Evolutionary conservation across 768 basidiomycete species (phyloP).

Genomic region (Tylopilus cervinicoccineus): DNA sequence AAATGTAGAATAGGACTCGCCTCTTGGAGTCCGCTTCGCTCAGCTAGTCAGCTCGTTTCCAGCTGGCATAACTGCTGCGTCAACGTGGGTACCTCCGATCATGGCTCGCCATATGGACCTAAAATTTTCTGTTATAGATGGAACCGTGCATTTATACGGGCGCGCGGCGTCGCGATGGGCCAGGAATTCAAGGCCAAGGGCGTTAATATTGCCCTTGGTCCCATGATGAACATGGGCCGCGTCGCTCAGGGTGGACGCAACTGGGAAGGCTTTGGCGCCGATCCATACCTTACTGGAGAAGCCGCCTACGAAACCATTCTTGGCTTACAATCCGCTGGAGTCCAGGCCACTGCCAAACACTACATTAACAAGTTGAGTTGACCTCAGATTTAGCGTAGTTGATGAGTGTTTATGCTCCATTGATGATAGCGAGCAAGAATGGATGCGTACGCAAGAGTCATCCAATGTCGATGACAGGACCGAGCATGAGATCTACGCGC

Average conservation of each 20-base stretch:
- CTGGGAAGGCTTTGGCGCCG: conserved; percentile 95
- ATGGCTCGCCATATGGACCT: background rate
- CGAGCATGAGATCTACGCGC: conserved; percentile 54
- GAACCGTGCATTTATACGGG: conserved; percentile 74
- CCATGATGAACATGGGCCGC: conserved; percentile 88
- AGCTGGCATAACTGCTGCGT: conserved; percentile 75
- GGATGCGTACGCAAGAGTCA: conserved; percentile 30
- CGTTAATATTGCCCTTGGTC: conserved; percentile 70
- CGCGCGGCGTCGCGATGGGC: conserved; percentile 76
- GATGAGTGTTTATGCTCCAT: background rate
- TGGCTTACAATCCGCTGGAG: conserved; percentile 77
- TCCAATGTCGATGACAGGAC: conserved; percentile 40
- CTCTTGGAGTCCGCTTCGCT: conserved; percentile 71
- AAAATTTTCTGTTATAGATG: conserved; percentile 39
- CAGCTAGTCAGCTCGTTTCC: conserved; percentile 80
- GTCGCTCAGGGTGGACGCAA: conserved; percentile 78
- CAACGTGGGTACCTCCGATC: conserved; percentile 51
- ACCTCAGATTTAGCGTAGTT: background rate
- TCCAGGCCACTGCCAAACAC: conserved; percentile 87
- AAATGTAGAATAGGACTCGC: conserved; percentile 49
- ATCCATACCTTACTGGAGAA: conserved; percentile 84
- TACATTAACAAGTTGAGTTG: conserved; percentile 61
- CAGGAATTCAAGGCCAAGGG: conserved; percentile 81
- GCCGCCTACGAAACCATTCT: conserved; percentile 72
- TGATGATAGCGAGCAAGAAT: conserved; percentile 34